Conservation (phyloP, 2,329 filamentous ascomycete genomes). For the Cercospora berteroae region DNA sequence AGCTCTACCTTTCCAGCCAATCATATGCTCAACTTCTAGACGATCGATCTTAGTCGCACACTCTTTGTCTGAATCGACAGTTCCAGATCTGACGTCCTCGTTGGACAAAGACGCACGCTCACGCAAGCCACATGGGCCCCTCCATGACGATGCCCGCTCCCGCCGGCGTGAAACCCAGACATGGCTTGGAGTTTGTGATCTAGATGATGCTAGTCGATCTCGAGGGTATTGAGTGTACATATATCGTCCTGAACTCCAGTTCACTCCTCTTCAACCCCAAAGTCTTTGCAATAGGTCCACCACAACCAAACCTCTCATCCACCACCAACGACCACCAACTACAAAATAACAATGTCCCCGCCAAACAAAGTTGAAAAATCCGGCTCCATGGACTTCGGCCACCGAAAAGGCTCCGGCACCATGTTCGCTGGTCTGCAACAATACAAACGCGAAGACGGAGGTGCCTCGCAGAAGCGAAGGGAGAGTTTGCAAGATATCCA, state of each 20-base stretch:
- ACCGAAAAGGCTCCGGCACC: constrained; percentile 13
- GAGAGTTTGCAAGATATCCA: constrained; percentile 17
- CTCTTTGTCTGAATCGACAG: neutral
- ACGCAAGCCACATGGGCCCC: neutral
- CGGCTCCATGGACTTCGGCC: constrained; percentile 16
- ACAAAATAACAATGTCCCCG: constrained; percentile 1
- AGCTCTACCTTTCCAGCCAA: neutral
- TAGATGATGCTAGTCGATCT: constrained; percentile 1
- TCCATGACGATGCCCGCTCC: neutral
- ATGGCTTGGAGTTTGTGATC: neutral
- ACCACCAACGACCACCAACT: neutral
- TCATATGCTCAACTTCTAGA: fast-evolving
- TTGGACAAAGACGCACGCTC: neutral
- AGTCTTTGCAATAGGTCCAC: too few relatives aligned
- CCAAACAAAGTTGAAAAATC: constrained; percentile 17
- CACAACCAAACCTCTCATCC: neutral
- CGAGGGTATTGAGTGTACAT: neutral
- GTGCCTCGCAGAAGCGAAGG: constrained; percentile 9
- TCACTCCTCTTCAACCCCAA: neutral
- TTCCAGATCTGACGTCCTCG: neutral
- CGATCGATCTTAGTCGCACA: constrained; percentile 1
- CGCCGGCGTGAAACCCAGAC: neutral
- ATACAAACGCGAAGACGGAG: constrained; percentile 16
- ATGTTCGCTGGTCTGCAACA: constrained; percentile 20
- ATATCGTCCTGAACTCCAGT: neutral